Evolutionary conservation across 306 rosid genomes (phyloP).

Genomic region (Vigna reflexopilosa): DNA sequence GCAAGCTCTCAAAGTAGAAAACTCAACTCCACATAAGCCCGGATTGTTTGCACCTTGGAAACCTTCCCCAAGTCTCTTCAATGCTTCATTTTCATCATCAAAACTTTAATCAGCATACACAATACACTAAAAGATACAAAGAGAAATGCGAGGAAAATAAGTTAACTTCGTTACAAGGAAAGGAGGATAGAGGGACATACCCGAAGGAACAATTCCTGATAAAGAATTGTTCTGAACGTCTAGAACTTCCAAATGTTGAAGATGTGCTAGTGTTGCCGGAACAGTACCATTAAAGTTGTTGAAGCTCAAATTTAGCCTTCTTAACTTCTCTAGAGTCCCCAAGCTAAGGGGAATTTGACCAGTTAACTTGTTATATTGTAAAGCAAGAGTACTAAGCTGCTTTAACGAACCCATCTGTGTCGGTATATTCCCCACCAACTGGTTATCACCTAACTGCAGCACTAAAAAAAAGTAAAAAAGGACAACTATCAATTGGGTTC

Average conservation of each 20-base stretch:
- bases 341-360: slow-evolving; percentile 76
- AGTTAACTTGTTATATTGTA: slow-evolving; percentile 71
- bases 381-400: slow-evolving; percentile 70
- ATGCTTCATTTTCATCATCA: slow-evolving; percentile 57
- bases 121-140: slow-evolving; percentile 10
- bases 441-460: slow-evolving; percentile 81
- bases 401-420: slow-evolving; percentile 65
- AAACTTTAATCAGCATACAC: slow-evolving; percentile 42
- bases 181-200: slow-evolving; percentile 52
- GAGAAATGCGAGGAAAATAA: not conserved
- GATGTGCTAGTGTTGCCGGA: slow-evolving; percentile 62
- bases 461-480: slow-evolving; percentile 48
- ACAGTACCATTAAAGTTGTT: slow-evolving; percentile 68
- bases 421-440: slow-evolving; percentile 78
- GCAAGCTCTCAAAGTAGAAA: slow-evolving; percentile 68
- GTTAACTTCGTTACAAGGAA: not conserved
- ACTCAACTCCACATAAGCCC: slow-evolving; percentile 72
- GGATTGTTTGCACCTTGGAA: slow-evolving; percentile 78
- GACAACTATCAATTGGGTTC: slow-evolving; percentile 1
- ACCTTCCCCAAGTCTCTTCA: slow-evolving; percentile 67
- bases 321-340: slow-evolving; percentile 62
- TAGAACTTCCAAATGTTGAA: slow-evolving; percentile 56
- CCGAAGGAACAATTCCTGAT: slow-evolving; percentile 74
- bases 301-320: slow-evolving; percentile 82
- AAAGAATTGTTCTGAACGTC: slow-evolving; percentile 79